Percentiles rank a stretch among this genome's conserved stretches.
Evolutionary conservation across 805 yeast species (phyloP).

Genomic region (Saccharomycopsis oosterbeekiorum): DNA sequence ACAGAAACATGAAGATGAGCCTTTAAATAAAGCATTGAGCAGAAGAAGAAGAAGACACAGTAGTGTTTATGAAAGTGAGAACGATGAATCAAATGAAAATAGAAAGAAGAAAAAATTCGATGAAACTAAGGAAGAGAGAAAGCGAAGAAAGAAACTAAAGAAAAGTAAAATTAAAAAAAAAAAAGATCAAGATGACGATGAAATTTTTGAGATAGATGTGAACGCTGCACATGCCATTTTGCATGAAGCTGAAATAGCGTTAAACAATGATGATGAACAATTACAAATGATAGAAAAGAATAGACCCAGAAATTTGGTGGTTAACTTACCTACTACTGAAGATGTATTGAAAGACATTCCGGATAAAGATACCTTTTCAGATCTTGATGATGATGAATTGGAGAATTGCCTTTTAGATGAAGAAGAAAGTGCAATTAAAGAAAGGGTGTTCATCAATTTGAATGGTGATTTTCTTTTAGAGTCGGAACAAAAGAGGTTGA

Average conservation of each 20-base stretch:
- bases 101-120: not conserved
- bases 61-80: constrained; percentile 25
- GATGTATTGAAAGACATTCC: constrained; percentile 43
- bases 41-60: not conserved
- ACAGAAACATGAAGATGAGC: not conserved
- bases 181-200: not conserved
- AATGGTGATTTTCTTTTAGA: constrained; percentile 79
- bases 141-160: not conserved
- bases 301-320: constrained; percentile 43
- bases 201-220: not conserved
- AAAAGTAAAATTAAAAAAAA: not conserved
- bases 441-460: constrained; percentile 80
- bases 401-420: constrained; percentile 48
- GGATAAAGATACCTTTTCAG: constrained; percentile 57
- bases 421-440: constrained; percentile 66
- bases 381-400: constrained; percentile 78
- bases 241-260: not conserved
- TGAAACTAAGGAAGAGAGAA: not conserved
- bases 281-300: constrained; percentile 32
- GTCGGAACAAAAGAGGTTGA: constrained; percentile 75
- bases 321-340: constrained; percentile 46
- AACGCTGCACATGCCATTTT: not conserved
- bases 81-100: constrained; percentile 23
- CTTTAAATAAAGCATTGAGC: not conserved
- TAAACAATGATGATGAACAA: constrained; percentile 2